Conservation (phyloP, 2,329 filamentous ascomycete species). For the Hypoxylon sp. region DNA sequence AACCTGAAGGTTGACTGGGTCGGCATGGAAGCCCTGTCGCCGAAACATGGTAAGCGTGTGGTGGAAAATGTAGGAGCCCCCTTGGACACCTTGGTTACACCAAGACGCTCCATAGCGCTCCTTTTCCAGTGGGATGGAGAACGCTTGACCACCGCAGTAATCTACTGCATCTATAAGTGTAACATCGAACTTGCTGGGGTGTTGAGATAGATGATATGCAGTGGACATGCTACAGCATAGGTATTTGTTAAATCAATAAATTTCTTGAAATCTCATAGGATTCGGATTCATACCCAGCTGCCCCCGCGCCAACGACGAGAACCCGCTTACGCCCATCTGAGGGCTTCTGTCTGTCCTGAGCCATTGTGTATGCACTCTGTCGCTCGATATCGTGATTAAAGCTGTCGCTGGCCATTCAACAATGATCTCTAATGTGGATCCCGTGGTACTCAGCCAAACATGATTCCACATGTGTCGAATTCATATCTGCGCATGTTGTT, state of each 20-base stretch:
- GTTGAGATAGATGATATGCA: conserved; percentile 66
- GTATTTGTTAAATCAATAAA: not conserved
- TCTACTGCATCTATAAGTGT: conserved; percentile 65
- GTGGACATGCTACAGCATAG: conserved; percentile 59
- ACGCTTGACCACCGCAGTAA: conserved; percentile 70
- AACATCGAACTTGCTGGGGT: conserved; percentile 67
- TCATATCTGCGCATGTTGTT: no score
- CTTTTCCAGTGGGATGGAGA: conserved; percentile 68
- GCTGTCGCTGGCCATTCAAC: conserved; percentile 19
- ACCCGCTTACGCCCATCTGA: conserved; percentile 46
- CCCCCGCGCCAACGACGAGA: conserved; percentile 53
- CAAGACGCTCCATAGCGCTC: conserved; percentile 66
- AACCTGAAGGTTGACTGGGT: conserved; percentile 63
- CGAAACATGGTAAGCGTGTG: conserved; percentile 67
- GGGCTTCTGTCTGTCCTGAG: conserved; percentile 30
- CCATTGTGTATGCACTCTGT: conserved; percentile 35
- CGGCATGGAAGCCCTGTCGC: conserved; percentile 61
- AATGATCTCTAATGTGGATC: no score
- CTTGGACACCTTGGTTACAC: conserved; percentile 70
- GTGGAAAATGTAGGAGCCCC: conserved; percentile 66
- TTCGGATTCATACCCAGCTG: conserved; percentile 46
- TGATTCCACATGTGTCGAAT: not conserved
- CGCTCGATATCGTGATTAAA: conserved; percentile 37
- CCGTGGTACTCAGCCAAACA: no score
- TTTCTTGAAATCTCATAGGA: not conserved